Evolutionary conservation across 164 flowering plant species (phyloP).

Genomic region (Umbellularia californica): DNA sequence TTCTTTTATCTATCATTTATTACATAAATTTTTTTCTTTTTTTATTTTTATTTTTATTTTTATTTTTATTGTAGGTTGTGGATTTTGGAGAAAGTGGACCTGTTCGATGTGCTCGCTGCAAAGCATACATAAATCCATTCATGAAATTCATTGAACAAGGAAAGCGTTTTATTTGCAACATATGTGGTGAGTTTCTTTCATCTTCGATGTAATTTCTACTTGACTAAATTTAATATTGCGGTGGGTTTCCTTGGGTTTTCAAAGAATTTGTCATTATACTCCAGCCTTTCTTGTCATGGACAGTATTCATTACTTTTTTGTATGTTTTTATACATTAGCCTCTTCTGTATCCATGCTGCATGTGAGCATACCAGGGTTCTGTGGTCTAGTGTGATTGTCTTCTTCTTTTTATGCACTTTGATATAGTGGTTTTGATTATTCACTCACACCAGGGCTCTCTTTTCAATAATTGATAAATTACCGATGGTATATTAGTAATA

Average conservation of each 20-base stretch:
- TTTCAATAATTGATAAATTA: too few species aligned
- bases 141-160: slow-evolving; percentile 98
- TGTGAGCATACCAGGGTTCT: too few species aligned
- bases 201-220: not conserved
- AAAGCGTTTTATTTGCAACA: slow-evolving; percentile 82
- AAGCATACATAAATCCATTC: slow-evolving; percentile 94
- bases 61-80: slow-evolving; percentile 56
- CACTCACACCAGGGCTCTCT: too few species aligned
- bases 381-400: too few species aligned
- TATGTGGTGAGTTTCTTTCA: slow-evolving; percentile 70
- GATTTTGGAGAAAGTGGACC: slow-evolving; percentile 99
- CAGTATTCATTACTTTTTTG: not conserved
- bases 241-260: not conserved
- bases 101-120: slow-evolving; percentile 96
- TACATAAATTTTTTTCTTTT: not conserved
- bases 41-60: too few species aligned
- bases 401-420: too few species aligned
- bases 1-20: not conserved
- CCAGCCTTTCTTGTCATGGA: not conserved
- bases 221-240: not conserved
- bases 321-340: too few species aligned
- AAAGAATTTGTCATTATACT: not conserved
- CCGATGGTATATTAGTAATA: too few species aligned
- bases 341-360: too few species aligned
- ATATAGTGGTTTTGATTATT: too few species aligned